Evolutionary conservation across 2,329 filamentous ascomycete genomes (phyloP).

Genomic region (Stagonosporopsis vannaccii): DNA sequence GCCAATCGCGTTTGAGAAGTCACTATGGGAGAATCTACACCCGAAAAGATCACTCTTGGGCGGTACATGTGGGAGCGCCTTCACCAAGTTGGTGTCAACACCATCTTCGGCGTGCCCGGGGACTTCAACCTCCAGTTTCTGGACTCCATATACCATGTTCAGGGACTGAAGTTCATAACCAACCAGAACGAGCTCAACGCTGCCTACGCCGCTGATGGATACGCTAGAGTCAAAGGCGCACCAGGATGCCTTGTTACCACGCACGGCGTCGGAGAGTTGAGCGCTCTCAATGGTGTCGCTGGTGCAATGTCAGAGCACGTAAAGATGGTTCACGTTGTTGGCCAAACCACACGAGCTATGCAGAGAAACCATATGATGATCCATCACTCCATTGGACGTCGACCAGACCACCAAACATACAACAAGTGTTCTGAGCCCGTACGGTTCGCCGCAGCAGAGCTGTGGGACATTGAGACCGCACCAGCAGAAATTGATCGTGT

Average conservation of each 20-base stretch:
- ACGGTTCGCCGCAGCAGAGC: conserved; percentile 50
- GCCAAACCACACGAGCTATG: conserved; percentile 53
- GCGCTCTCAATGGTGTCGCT: conserved; percentile 55
- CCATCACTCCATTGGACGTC: conserved; percentile 53
- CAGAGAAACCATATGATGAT: conserved; percentile 55
- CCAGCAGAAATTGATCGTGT: conserved; percentile 55
- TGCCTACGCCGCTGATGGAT: conserved; percentile 65
- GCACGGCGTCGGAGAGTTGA: conserved; percentile 65
- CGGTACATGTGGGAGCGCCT: conserved; percentile 54
- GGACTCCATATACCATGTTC: conserved; percentile 52
- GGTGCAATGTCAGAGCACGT: conserved; percentile 55
- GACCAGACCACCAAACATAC: conserved; percentile 54
- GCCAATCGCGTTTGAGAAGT: neutral
- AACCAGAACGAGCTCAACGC: conserved; percentile 67
- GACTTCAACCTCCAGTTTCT: conserved; percentile 45
- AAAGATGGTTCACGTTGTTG: conserved; percentile 56
- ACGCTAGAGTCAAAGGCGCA: conserved; percentile 62
- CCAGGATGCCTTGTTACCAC: conserved; percentile 62
- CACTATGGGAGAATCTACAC: conserved; percentile 19
- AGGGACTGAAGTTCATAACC: conserved; percentile 56
- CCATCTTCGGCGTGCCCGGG: conserved; percentile 53
- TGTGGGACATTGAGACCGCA: conserved; percentile 51
- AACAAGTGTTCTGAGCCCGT: conserved; percentile 50
- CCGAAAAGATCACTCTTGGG: conserved; percentile 49
- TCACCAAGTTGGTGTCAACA: conserved; percentile 51